Conservation (phyloP, 108 stramenopile genomes). For the Licmophora abbreviata region DNA sequence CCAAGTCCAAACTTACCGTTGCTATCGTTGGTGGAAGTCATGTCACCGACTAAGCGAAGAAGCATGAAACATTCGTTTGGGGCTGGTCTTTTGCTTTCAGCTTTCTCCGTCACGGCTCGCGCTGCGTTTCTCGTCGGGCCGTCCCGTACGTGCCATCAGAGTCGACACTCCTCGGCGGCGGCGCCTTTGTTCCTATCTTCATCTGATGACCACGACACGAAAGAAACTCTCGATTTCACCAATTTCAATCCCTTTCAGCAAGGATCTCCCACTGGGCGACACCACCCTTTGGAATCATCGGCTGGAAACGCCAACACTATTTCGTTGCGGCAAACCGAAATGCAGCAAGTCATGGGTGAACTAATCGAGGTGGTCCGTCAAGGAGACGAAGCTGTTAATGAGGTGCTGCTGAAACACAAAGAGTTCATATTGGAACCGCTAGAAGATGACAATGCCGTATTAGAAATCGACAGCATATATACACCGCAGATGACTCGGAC, state of each 20-base stretch:
- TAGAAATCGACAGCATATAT: constrained; percentile 39
- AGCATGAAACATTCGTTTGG: no score
- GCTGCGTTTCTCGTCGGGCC: no score
- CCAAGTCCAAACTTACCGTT: no score
- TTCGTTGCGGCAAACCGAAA: constrained; percentile 15
- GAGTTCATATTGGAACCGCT: constrained; percentile 42
- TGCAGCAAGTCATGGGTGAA: constrained; percentile 17
- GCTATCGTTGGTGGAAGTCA: no score
- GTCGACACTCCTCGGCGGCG: no score
- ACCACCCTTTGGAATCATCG: background rate
- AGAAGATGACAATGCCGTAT: constrained; percentile 23
- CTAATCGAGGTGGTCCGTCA: constrained; percentile 11
- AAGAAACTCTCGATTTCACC: no score
- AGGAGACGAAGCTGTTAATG: constrained; percentile 8
- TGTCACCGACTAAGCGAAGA: no score
- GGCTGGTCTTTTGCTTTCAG: no score
- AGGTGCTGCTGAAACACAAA: constrained; percentile 14
- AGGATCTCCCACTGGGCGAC: background rate
- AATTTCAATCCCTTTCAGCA: constrained; percentile 9
- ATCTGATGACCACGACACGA: no score
- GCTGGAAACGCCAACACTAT: constrained; percentile 9
- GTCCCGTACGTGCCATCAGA: no score
- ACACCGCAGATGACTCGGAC: constrained; percentile 18
- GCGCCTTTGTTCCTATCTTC: no score
- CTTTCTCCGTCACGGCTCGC: no score